A percentile compares a stretch with the other conserved stretches of the same genome.
These are phyloP conservation scores for Erysiphe neolycopersici DNA, from an alignment of 2,329 filamentous ascomycete species.

Conservation along the genomic window DNA sequence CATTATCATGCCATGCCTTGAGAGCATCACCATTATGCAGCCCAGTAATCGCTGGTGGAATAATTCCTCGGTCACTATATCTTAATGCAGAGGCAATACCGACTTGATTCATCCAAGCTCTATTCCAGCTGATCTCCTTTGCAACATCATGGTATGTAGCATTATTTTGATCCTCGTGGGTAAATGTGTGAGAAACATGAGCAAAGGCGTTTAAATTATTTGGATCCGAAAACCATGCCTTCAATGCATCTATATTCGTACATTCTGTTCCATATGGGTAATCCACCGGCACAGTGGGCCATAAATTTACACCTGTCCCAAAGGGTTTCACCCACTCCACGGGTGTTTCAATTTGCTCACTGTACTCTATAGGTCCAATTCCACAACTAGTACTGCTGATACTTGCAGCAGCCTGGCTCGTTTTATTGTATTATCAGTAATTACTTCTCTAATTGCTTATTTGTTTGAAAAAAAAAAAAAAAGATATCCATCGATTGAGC, in stretches of 20 bases:
- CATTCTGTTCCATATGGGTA: conserved; percentile 16
- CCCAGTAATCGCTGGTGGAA: conserved; percentile 35
- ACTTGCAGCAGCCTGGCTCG: conserved; percentile 5
- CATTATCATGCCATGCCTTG: conserved; percentile 28
- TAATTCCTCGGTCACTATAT: conserved; percentile 26
- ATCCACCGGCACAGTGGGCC: conserved; percentile 15
- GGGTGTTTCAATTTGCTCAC: conserved; percentile 18
- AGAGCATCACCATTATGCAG: conserved; percentile 36
- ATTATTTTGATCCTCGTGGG: conserved; percentile 29
- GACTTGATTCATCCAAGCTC: conserved; percentile 27
- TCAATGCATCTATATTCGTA: conserved; percentile 21
- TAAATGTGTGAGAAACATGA: conserved; percentile 33
- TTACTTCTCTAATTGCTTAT: not conserved
- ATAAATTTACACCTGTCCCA: conserved; percentile 22
- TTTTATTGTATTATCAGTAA: not conserved
- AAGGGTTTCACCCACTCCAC: conserved; percentile 21
- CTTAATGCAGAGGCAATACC: conserved; percentile 20
- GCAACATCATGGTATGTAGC: conserved; percentile 27
- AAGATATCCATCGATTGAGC: not conserved
- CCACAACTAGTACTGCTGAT: conserved; percentile 4
- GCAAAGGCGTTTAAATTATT: conserved; percentile 25
- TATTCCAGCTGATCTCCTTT: conserved; percentile 32
- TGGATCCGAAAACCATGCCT: conserved; percentile 23
- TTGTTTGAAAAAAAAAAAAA: not conserved
- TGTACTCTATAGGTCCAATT: conserved; percentile 18